Evolutionary conservation across 2,329 filamentous ascomycete species (phyloP).

Genomic region (Lachnellula arida): DNA sequence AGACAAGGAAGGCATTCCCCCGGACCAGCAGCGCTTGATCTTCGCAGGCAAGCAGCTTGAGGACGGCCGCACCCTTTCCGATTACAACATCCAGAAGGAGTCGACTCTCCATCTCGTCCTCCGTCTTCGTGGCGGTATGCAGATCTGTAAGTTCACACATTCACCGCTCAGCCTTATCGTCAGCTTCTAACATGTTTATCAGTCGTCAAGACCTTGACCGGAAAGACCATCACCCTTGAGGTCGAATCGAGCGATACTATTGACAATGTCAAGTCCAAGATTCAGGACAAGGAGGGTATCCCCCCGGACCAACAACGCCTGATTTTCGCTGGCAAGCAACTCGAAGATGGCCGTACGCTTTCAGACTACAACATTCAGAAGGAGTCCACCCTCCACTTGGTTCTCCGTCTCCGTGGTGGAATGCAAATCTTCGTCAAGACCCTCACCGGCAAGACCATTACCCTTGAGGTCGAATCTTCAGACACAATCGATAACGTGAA

Average conservation of each 20-base stretch:
- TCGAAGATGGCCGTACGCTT: slow-evolving; percentile 97
- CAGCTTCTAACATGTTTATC: slow-evolving; percentile 40
- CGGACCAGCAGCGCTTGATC: slow-evolving; percentile 99
- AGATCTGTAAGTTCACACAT: slow-evolving; percentile 98
- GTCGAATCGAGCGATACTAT: slow-evolving; percentile 99
- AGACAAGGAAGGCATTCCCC: slow-evolving; percentile 99
- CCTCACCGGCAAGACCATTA: slow-evolving; percentile 65
- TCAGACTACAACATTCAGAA: slow-evolving; percentile 99
- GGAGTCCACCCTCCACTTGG: slow-evolving; percentile 97
- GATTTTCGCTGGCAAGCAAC: slow-evolving; percentile 99
- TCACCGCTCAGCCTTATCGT: slow-evolving; percentile 52
- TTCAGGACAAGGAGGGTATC: slow-evolving; percentile 98
- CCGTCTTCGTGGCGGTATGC: slow-evolving; percentile 94
- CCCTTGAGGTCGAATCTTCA: slow-evolving; percentile 62
- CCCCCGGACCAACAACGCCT: slow-evolving; percentile 98
- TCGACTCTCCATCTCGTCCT: slow-evolving; percentile 97
- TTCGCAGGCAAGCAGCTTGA: slow-evolving; percentile 99
- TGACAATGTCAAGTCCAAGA: slow-evolving; percentile 99
- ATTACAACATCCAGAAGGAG: slow-evolving; percentile 99
- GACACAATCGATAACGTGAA: slow-evolving; percentile 72
- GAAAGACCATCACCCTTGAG: slow-evolving; percentile 99
- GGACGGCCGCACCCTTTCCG: slow-evolving; percentile 96
- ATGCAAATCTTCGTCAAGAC: slow-evolving; percentile 75
- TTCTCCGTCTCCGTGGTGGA: slow-evolving; percentile 96
- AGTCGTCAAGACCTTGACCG: slow-evolving; percentile 70